Base-by-base conservation (phyloP, 2,329 filamentous ascomycete genomes). In the Colletotrichum musicola region DNA sequence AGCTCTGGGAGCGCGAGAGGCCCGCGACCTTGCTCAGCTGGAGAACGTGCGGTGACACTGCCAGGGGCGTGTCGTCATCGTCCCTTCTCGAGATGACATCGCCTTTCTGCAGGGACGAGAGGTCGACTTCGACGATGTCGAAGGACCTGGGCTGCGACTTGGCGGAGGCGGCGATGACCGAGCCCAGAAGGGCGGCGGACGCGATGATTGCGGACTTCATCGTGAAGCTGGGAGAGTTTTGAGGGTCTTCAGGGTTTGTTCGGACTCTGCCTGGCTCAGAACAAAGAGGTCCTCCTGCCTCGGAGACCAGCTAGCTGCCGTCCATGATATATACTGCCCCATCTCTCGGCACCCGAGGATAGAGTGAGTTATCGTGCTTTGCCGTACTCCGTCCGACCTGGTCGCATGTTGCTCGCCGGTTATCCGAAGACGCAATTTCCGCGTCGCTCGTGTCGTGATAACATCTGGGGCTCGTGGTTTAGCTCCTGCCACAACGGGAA, bases 31-130 rank as follows among this genome's bases (percentile, higher is more conserved):
- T 51, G 18, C 46, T 61, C 18, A 57, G 16, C 38, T 57, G 14
- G 16, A 57, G 55, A 2, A 57, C 40, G 16, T 57, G 55, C 6
- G 55, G 40, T 9, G 55, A 46, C 10, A 57, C 40, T 14, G 16
- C 3, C 22, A 57, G 27, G 16, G 55, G 16, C 22, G 30, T 40
- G 22, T 40, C 30, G 7, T 35, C 30, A 9, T 47, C 9, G 22
- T 12, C 7, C 13, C 12, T 9, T 16, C 13, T 35, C 1, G 30
- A 35, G 30, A 35, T 35, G 40, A 42, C 22, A 16, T 22, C 27
- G 38, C 55, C 40, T 16, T 46, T 57, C 14, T 57, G 55, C 55
- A 57, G 22, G 25, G 55, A 57, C 40, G 40, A 57, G 22, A 57
- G 16, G 40, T 57, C 55, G 40, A 46, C 55, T 22, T 57, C 55